These are phyloP conservation scores for Trichosporon ovoides DNA, from an alignment of 1,284 basidiomycete species.

Conservation along the genomic window DNA sequence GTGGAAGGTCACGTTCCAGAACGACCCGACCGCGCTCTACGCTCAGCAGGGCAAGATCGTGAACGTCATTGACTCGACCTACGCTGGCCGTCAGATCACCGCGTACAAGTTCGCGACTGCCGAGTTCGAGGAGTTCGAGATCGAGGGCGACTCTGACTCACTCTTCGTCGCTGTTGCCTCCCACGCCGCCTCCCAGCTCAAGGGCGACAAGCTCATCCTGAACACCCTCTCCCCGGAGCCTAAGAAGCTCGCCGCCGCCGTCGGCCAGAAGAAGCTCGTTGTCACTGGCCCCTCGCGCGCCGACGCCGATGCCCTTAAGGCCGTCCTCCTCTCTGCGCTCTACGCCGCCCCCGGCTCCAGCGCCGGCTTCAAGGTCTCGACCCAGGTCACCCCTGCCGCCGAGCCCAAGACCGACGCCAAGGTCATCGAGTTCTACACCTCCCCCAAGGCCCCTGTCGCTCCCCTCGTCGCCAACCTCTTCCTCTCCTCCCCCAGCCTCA, in stretches of 20 bases:
- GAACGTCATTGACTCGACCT: slow-evolving; percentile 47
- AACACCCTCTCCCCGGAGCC: slow-evolving; percentile 38
- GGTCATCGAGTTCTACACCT: slow-evolving; percentile 50
- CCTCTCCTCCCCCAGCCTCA: slow-evolving; percentile 46
- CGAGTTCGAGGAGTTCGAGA: slow-evolving; percentile 27
- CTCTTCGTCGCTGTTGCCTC: slow-evolving; percentile 40
- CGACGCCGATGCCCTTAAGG: slow-evolving; percentile 43
- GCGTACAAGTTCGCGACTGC: slow-evolving; percentile 40
- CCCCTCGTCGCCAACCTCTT: slow-evolving; percentile 47
- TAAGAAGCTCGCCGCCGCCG: slow-evolving; percentile 31
- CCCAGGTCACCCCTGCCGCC: slow-evolving; percentile 28
- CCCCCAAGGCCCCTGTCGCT: slow-evolving; percentile 42
- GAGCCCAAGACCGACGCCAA: slow-evolving; percentile 30
- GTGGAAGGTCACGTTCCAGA: slow-evolving; percentile 61
- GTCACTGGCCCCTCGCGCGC: slow-evolving; percentile 37
- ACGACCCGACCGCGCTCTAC: slow-evolving; percentile 55
- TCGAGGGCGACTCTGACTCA: slow-evolving; percentile 22
- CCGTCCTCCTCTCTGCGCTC: slow-evolving; percentile 51
- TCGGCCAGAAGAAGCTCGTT: slow-evolving; percentile 33
- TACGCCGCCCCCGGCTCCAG: slow-evolving; percentile 44
- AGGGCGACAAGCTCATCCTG: slow-evolving; percentile 33
- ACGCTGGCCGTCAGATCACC: slow-evolving; percentile 37
- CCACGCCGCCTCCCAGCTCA: slow-evolving; percentile 28
- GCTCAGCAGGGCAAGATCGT: slow-evolving; percentile 33
- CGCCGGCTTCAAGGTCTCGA: slow-evolving; percentile 38